These are phyloP conservation scores for Dendrobium catenatum DNA, from an alignment of 106 monocot species.

Conservation along the genomic window DNA sequence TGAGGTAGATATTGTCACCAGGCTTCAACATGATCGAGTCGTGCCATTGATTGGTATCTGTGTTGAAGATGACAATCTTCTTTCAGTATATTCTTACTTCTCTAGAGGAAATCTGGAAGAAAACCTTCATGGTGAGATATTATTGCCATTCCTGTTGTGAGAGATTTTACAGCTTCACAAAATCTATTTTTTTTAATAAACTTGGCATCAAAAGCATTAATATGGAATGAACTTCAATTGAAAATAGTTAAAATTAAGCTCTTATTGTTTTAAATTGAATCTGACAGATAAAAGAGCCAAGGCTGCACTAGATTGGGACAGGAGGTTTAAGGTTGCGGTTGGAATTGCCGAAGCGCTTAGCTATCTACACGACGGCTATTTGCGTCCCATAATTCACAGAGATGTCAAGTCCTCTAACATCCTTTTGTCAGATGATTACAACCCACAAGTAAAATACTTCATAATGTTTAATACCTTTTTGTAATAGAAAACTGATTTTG, in stretches of 20 bases:
- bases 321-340: slow-evolving; percentile 66
- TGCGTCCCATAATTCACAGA: slow-evolving; percentile 66
- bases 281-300: slow-evolving; percentile 44
- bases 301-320: slow-evolving; percentile 49
- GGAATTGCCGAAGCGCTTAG: slow-evolving; percentile 60
- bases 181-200: background rate
- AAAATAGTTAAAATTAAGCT: background rate
- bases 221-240: background rate
- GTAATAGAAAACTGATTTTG: background rate
- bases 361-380: slow-evolving; percentile 48
- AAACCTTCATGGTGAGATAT: slow-evolving; percentile 59
- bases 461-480: background rate
- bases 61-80: slow-evolving; percentile 39
- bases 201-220: background rate
- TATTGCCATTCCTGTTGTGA: background rate
- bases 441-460: slow-evolving; percentile 42
- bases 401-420: slow-evolving; percentile 96
- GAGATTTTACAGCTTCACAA: background rate
- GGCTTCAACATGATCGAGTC: slow-evolving; percentile 46
- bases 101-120: slow-evolving; percentile 76
- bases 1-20: slow-evolving; percentile 73
- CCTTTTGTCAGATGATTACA: slow-evolving; percentile 65
- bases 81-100: slow-evolving; percentile 66
- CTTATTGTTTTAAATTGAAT: background rate
- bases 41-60: slow-evolving; percentile 66